phyloP scores from a whole-genome alignment of 176 grass and related monocot genomes.

The Oryza australiensis region DNA sequence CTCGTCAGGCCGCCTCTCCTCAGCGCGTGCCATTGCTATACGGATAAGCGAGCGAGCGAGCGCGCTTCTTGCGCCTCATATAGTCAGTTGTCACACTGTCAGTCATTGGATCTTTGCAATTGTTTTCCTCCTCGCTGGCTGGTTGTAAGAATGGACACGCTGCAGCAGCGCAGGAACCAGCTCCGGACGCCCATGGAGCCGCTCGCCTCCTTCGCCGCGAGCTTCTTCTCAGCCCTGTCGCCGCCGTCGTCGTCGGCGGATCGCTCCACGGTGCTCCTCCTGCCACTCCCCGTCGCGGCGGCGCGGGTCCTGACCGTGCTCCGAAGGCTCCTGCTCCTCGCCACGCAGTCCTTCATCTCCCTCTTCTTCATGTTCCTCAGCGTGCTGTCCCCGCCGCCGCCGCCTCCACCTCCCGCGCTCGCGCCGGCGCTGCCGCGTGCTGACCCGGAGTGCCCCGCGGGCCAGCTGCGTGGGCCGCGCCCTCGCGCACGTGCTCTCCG shows the following conservation, averaged over 20 bases:
- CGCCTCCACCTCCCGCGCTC: not conserved
- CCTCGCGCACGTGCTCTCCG: constrained; percentile 65
- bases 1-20: not conserved
- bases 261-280: constrained; percentile 37
- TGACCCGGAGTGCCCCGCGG: constrained; percentile 11
- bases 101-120: not conserved
- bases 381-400: constrained; percentile 25
- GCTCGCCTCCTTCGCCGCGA: constrained; percentile 28
- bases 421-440: constrained; percentile 15
- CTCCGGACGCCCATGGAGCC: constrained; percentile 39
- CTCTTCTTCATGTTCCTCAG: constrained; percentile 54
- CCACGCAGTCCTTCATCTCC: constrained; percentile 41
- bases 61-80: not conserved
- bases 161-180: constrained; percentile 12
- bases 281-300: constrained; percentile 26
- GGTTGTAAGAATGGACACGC: constrained; percentile 15
- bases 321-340: constrained; percentile 44
- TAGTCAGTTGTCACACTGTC: not conserved
- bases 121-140: not conserved
- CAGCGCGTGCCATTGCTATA: not conserved
- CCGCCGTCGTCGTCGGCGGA: not conserved
- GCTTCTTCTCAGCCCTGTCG: constrained; percentile 33
- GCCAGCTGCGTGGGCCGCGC: constrained; percentile 53
- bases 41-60: not conserved
- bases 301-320: constrained; percentile 44